Evolutionary conservation across 768 basidiomycete genomes (phyloP), one percentile per base, ranked within the genome.

Genomic region (Termitomyces sp.): DNA sequence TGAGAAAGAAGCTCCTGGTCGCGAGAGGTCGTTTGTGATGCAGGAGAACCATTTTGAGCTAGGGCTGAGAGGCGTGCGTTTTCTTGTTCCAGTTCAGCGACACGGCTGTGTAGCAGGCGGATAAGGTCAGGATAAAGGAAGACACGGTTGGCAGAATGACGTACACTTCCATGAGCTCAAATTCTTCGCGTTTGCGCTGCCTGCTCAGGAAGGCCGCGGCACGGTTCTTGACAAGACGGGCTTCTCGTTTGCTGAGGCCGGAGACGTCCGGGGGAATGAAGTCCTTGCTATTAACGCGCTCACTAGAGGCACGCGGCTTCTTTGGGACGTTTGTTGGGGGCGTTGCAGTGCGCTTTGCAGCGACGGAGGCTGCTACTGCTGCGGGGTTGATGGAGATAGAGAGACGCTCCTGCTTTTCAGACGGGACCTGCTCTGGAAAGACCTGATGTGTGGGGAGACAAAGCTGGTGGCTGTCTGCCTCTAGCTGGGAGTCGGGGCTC

Each of bases 171-270:
- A 95, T 93, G 67, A 70, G 78, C 74, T 95, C 93, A 67, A 93
- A 95, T 75, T 94, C 92, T 75, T 95, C 93, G 57, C 93, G 85
- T 73, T 95, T 95, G 66, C 93, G 81, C 72, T 95, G 93, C 70
- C 93, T 81, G 74, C 87, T 89, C 69, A 95, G 87, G 77, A 95
- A 95, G 59, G 93, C 93, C 12, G 93, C 93, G 13, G 93, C 93
- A 58, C 93, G 83, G 75, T 95, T 95, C 80, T 95, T 95, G 58
- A 95, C 89, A 9, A 95, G 81, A 54, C 93, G 86, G 60, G 93
- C 93, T 74, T 95, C 93, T 53, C 93, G 90, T 73, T 95, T 95
- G 79, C 81, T 86, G 59, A 95, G 81, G 52, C 93, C 93, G 59
- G 85, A 83, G 59, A 94, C 92, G 69, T 95, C 92, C 51, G 93